Conservation (phyloP, 495 filamentous ascomycete genomes). For the Penicillium canariense region DNA sequence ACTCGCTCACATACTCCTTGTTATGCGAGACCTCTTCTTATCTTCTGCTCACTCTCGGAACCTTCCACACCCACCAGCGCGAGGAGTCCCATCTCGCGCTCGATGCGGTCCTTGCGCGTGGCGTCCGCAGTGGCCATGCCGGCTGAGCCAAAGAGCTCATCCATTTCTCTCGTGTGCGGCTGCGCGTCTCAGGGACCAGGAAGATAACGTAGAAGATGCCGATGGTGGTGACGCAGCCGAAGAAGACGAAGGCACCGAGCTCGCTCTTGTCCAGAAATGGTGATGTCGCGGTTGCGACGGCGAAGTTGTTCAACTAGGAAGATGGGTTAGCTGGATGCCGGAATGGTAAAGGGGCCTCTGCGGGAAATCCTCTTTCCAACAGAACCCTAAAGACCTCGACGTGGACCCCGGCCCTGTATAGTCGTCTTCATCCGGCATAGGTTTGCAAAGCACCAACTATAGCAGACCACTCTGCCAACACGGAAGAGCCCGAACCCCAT, state of each 20-base stretch:
- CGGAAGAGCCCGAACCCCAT: too few relatives aligned
- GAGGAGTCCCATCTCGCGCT: conserved; percentile 34
- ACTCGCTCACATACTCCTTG: conserved; percentile 8
- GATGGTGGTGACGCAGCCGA: conserved; percentile 45
- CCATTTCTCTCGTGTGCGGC: conserved; percentile 56
- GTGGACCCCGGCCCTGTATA: too few relatives aligned
- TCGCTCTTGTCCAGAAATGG: conserved; percentile 35
- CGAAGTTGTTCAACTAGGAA: conserved; percentile 52
- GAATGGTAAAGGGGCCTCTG: not conserved
- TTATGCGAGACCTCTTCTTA: not conserved
- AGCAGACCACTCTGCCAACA: too few relatives aligned
- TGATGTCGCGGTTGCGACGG: conserved; percentile 39
- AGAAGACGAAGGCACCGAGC: conserved; percentile 48
- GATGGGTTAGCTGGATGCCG: not conserved
- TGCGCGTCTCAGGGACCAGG: conserved; percentile 57
- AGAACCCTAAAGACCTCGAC: too few relatives aligned
- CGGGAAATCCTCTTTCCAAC: too few relatives aligned
- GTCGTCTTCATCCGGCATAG: too few relatives aligned
- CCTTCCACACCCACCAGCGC: conserved; percentile 28
- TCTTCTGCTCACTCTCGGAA: conserved; percentile 10
- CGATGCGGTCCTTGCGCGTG: conserved; percentile 31
- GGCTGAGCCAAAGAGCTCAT: conserved; percentile 47
- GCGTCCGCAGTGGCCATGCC: conserved; percentile 35
- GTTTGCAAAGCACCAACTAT: too few relatives aligned
- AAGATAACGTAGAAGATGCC: conserved; percentile 48